phyloP scores from a whole-genome alignment of 768 basidiomycete species.

The Neoboletus brunneissimus region DNA sequence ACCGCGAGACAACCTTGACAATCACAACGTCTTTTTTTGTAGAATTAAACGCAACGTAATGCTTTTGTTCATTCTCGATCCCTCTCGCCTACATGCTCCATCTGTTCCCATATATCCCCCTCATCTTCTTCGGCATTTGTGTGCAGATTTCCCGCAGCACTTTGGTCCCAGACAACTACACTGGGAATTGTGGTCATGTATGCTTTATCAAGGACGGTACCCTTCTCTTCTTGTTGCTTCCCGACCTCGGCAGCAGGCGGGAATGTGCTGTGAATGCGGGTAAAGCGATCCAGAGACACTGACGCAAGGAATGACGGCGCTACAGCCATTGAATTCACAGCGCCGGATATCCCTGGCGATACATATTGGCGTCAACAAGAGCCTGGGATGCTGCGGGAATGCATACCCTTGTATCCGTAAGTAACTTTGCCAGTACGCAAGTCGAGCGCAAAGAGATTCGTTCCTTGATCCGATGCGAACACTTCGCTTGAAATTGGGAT shows the following conservation, averaged over 20 bases:
- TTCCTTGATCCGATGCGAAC: constrained; percentile 66
- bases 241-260: constrained; percentile 47
- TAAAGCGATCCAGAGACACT: constrained; percentile 63
- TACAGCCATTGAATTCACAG: constrained; percentile 61
- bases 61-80: constrained; percentile 24
- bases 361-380: neutral
- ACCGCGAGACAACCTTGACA: neutral
- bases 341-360: constrained; percentile 61
- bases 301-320: constrained; percentile 57
- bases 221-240: constrained; percentile 54
- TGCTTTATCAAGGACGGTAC: constrained; percentile 58
- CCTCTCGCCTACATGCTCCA: constrained; percentile 51
- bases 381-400: neutral
- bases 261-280: constrained; percentile 63
- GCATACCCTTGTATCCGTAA: constrained; percentile 66
- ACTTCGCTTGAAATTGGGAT: constrained; percentile 47
- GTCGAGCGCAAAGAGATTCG: constrained; percentile 64
- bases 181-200: constrained; percentile 65
- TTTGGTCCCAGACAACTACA: constrained; percentile 59
- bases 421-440: constrained; percentile 60
- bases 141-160: constrained; percentile 17
- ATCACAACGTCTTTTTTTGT: neutral
- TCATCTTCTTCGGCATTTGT: constrained; percentile 36
- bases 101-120: constrained; percentile 67
- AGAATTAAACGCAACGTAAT: neutral